Base-by-base conservation (phyloP, 148 eudicot genomes). In the Rhododendron simsii region DNA sequence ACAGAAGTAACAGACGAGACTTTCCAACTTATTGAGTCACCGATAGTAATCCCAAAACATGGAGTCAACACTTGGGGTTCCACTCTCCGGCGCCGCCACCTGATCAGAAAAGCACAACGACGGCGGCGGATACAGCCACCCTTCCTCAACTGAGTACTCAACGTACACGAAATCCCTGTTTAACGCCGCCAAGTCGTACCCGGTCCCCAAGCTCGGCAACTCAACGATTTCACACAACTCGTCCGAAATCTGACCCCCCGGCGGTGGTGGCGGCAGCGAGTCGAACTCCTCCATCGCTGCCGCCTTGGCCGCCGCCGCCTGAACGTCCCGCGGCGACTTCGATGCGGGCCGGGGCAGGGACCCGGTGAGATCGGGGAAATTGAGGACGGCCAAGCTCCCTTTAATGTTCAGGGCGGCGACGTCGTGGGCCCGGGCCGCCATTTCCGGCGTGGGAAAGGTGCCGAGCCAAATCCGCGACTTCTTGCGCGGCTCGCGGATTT, bases 401-500 rank as follows among this genome's bases (percentile, higher is more conserved):
- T 67, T 67, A 0, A 67, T 28, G 15, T 35, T 8, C 0, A 26
- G 15, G 5, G 74, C 74, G 16, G 74, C 74, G 35, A 28, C 74
- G 74, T 67, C 74, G 6, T 67, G 74, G 15, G 74, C 74, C 15
- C 74, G 74, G n/a, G 74, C 74, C 15, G 74, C 74, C 74, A 67
- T 67, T 26, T 67, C 35, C 3, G 74, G 74, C 74, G 35, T 28
- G 35, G 74, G 74, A 12, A 67, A 67, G 15, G 74, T 67, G 74
- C 74, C 74, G 14, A 67, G 74, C 74, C 74, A 67, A 67, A 67
- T 67, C 15, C 74, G 35, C 1, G 74, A 67, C 15, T 67, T 67
- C 74, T 67, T 67, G 35, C 74, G 74, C 5, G 74, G 74, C 74
- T 67, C 74, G 74, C 74, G 74, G 74, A 67, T 67, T 67, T 67